Evolutionary conservation across 331 rosid species (phyloP).

Genomic region (Erythrophleum ivorense): DNA sequence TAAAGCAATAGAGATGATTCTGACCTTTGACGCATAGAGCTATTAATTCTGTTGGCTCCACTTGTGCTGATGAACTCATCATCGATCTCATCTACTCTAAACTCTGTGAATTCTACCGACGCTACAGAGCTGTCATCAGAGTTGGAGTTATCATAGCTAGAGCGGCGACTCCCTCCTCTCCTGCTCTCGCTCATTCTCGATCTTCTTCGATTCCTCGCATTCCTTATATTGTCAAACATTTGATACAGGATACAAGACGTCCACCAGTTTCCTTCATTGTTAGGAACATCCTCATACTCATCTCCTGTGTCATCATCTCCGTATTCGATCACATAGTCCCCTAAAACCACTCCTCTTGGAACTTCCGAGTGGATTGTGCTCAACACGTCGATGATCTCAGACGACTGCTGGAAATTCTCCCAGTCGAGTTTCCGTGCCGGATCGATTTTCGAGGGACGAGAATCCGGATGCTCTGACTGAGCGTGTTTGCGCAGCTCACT

Average conservation of each 20-base stretch:
- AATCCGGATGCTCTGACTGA: constrained; percentile 77
- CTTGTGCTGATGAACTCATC: constrained; percentile 65
- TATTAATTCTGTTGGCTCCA: no score
- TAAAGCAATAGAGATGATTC: constrained; percentile 27
- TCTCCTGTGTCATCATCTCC: constrained; percentile 78
- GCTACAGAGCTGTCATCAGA: constrained; percentile 80
- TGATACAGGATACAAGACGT: constrained; percentile 88
- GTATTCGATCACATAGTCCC: constrained; percentile 91
- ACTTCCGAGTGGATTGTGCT: constrained; percentile 91
- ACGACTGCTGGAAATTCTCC: constrained; percentile 95
- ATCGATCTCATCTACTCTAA: constrained; percentile 67
- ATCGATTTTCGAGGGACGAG: constrained; percentile 88
- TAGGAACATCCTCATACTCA: constrained; percentile 84
- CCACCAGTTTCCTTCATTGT: constrained; percentile 88
- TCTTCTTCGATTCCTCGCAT: constrained; percentile 82
- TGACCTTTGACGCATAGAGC: constrained; percentile 72
- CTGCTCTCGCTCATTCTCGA: constrained; percentile 61
- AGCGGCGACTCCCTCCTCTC: constrained; percentile 67
- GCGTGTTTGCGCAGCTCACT: constrained; percentile 77
- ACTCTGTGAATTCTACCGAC: constrained; percentile 71
- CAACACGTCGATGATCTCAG: constrained; percentile 89
- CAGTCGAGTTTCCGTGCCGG: constrained; percentile 90
- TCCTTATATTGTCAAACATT: constrained; percentile 80
- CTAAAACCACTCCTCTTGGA: constrained; percentile 84
- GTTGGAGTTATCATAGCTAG: constrained; percentile 73